phyloP scores from a whole-genome alignment of 192 early-diverging fungal genomes.

The Gonapodya sp. region DNA sequence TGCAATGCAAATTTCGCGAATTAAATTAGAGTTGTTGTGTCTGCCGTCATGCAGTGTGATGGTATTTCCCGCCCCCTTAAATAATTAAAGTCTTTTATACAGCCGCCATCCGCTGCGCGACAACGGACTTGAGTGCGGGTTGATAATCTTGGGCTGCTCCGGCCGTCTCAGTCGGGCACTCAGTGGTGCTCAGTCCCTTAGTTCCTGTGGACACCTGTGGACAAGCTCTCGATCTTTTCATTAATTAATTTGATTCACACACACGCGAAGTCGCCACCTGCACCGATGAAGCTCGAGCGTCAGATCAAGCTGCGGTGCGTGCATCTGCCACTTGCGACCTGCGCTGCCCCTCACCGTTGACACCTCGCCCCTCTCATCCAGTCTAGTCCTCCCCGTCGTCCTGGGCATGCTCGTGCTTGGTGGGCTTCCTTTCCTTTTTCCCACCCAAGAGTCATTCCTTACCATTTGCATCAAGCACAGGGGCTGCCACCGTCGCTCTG shows the following conservation, averaged over 20 bases:
- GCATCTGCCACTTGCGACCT: neutral
- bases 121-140: neutral
- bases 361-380: neutral
- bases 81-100: neutral
- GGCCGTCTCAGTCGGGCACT: neutral
- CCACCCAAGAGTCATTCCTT: neutral
- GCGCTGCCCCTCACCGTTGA: neutral
- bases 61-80: neutral
- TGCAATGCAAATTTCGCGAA: neutral
- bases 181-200: neutral
- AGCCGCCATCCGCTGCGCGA: neutral
- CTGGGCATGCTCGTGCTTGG: neutral
- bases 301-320: constrained; percentile 1
- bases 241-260: neutral
- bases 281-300: neutral
- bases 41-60: neutral
- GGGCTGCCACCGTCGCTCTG: neutral
- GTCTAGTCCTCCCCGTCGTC: neutral
- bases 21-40: neutral
- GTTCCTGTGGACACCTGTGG: neutral
- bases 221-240: neutral
- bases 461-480: neutral
- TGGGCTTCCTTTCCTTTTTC: neutral
- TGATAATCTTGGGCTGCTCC: neutral
- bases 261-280: neutral